Evolutionary conservation across 2,329 filamentous ascomycete genomes (phyloP).

Genomic region (Septoria petroselini): DNA sequence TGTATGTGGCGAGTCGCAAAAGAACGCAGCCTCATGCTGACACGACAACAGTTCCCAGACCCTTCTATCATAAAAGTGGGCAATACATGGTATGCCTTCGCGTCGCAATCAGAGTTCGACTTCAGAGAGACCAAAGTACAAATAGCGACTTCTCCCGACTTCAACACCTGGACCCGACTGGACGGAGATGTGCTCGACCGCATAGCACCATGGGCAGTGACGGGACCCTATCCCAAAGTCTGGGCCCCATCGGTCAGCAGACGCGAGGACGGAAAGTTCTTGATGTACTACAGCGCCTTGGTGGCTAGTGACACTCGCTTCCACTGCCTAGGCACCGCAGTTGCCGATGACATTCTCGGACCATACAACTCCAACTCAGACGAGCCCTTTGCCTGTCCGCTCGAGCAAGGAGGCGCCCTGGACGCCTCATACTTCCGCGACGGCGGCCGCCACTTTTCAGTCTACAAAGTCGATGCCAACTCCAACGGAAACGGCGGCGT

Average conservation of each 20-base stretch:
- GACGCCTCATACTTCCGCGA: slow-evolving; percentile 33
- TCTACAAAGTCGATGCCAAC: slow-evolving; percentile 36
- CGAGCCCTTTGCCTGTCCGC: slow-evolving; percentile 29
- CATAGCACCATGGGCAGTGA: slow-evolving; percentile 34
- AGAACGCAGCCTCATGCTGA: neutral
- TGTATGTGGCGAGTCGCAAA: slow-evolving; percentile 3
- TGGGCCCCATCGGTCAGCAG: slow-evolving; percentile 40
- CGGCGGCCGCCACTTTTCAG: slow-evolving; percentile 26
- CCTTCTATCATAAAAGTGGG: slow-evolving; percentile 36
- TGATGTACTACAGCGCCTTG: slow-evolving; percentile 35
- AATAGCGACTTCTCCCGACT: slow-evolving; percentile 38
- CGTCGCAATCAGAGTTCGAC: slow-evolving; percentile 31
- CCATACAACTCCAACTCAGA: slow-evolving; percentile 28
- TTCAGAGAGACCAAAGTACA: slow-evolving; percentile 34
- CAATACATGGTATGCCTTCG: slow-evolving; percentile 40
- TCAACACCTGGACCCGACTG: slow-evolving; percentile 33
- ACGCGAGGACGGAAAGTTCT: slow-evolving; percentile 29
- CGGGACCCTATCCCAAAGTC: slow-evolving; percentile 33
- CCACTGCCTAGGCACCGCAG: slow-evolving; percentile 34
- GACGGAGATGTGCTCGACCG: slow-evolving; percentile 34
- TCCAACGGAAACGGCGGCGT: slow-evolving; percentile 29
- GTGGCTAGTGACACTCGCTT: slow-evolving; percentile 25
- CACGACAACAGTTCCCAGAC: slow-evolving; percentile 36
- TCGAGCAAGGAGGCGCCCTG: slow-evolving; percentile 32
- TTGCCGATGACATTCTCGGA: slow-evolving; percentile 25